Conservation (phyloP, 169 alveolate genomes). For the Amoebophrya sp. region DNA sequence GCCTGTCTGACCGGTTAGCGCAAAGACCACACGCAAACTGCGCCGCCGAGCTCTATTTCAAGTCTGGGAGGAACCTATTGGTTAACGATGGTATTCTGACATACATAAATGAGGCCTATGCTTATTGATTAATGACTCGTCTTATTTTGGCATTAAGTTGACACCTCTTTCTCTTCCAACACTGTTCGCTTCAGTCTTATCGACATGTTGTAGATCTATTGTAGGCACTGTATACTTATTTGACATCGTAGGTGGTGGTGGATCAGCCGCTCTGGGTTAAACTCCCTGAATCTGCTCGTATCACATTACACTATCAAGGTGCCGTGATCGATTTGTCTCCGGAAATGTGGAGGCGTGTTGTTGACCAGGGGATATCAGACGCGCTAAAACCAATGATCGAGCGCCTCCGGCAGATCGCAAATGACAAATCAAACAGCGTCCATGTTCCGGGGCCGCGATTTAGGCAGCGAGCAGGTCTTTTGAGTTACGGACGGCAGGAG, state of each 20-base stretch:
- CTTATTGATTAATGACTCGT: too few species aligned
- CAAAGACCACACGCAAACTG: background rate
- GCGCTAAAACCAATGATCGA: background rate
- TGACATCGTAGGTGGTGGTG: too few species aligned
- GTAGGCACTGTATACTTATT: too few species aligned
- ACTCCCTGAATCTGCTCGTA: too few species aligned
- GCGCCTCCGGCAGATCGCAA: background rate
- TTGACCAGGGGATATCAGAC: background rate
- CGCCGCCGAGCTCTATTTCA: background rate
- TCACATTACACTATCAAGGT: too few species aligned
- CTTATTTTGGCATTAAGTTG: too few species aligned
- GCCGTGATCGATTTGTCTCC: background rate
- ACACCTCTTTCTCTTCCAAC: too few species aligned
- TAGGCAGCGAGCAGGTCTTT: background rate
- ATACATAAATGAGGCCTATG: too few species aligned
- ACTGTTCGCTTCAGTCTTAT: too few species aligned
- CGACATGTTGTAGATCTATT: too few species aligned
- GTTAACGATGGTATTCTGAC: background rate
- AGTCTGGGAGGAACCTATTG: background rate
- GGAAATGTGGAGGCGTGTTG: background rate
- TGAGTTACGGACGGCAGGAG: background rate
- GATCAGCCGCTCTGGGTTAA: too few species aligned
- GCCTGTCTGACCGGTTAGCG: background rate
- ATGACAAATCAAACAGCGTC: background rate
- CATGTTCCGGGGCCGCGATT: background rate